These are phyloP conservation scores for Pelargonium nanum DNA, from an alignment of 345 rosid species.

Conservation along the genomic window DNA sequence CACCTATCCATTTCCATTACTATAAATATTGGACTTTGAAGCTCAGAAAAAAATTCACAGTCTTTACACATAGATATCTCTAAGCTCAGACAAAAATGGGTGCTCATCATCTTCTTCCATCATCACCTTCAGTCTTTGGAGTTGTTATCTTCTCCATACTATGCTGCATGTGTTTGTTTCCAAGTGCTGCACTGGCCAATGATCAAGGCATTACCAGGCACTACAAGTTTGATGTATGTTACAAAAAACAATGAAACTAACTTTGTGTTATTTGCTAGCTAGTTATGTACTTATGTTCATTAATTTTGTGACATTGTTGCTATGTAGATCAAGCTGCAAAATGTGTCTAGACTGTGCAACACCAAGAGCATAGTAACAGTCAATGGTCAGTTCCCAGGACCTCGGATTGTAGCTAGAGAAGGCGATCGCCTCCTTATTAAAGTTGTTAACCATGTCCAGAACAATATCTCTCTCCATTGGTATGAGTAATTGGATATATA, in stretches of 20 bases:
- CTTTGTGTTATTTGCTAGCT: background rate
- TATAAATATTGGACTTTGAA: too few species aligned
- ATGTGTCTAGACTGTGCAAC: constrained; percentile 15
- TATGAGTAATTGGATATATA: too few species aligned
- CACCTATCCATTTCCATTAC: too few species aligned
- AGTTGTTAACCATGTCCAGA: constrained; percentile 18
- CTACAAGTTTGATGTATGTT: constrained; percentile 19
- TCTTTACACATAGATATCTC: too few species aligned
- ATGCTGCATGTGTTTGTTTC: constrained; percentile 13
- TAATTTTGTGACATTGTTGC: background rate
- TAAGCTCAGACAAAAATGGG: too few species aligned
- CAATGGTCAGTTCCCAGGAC: constrained; percentile 20
- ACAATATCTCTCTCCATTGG: constrained; percentile 16
- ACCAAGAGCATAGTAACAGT: constrained; percentile 21
- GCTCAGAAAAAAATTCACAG: too few species aligned
- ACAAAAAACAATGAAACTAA: background rate
- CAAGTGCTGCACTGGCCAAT: constrained; percentile 2
- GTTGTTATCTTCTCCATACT: background rate
- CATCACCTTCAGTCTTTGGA: background rate
- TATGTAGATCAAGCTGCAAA: constrained; percentile 10
- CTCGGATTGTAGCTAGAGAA: constrained; percentile 22
- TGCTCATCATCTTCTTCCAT: too few species aligned
- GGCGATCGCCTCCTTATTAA: constrained; percentile 19
- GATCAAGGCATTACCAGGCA: constrained; percentile 21
- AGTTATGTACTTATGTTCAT: background rate